Base-by-base conservation (phyloP, 2,329 filamentous ascomycete species). In the Ceratocystis diversiconidia region DNA sequence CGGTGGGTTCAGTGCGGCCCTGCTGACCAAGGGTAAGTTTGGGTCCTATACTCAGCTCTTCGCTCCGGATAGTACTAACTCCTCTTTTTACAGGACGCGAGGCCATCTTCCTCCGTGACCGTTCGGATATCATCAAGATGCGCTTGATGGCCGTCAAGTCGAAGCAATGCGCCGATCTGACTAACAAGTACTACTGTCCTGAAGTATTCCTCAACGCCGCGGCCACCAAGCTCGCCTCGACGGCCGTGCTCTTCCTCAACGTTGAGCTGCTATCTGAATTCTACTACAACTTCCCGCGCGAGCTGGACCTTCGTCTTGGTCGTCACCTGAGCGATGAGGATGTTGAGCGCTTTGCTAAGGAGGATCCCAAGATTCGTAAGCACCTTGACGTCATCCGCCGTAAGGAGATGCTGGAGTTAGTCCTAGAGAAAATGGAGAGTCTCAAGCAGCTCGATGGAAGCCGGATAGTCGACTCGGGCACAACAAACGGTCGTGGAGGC, bases 161-260 rank as follows among this genome's bases (percentile, higher is more conserved):
- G 17, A 90, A 92, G 74, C 92, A 96, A 76, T 99, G 94, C 76
- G 82, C 85, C 67, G 84, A 79, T 70, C 81, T 87, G 70, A 87
- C 87, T 72, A 96, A 96, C 79, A 96, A 96, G 78, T 96, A 97
- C 77, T 85, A 94, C 77, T 99, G 94, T 73, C 94, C 94, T 0
- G 94, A 99, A 74, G 84, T 99, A 17, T 99, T 99, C 79, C 84
- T 99, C n/a, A 92, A 99, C 72, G 91, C 95, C 2, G 94, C 96
- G 1, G 92, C 94, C 1, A 90, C 92, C 70, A 97, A 97, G 76
- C 83, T 99, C 61, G 95, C 92, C 2, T 88, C 90, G 1, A 99
- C 94, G 0, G 92, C 94, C 1, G 94, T 99, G 7, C 84, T 99
- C 0, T 99, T 99, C 80, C 82, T 99, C 36, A 96, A 99, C 72